Percentiles rank a stretch among this genome's conserved stretches.
phyloP scores from a whole-genome alignment of 306 rosid genomes.

The Pterocarpus macrocarpus region DNA sequence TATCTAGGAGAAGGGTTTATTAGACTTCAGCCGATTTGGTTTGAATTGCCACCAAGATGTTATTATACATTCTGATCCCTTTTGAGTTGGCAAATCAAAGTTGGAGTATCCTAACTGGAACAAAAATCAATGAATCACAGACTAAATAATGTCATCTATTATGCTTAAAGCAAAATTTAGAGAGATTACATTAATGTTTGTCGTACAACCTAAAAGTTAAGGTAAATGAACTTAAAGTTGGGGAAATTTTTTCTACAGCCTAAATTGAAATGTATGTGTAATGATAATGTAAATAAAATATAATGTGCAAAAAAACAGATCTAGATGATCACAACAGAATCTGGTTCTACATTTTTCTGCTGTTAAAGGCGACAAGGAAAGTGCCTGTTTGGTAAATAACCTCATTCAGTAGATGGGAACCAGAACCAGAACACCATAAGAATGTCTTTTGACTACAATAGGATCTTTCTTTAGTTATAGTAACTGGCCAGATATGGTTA shows the following conservation, averaged over 20 bases:
- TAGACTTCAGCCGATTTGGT: background rate
- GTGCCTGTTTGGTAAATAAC: background rate
- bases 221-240: background rate
- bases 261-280: background rate
- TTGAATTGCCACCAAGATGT: conserved; percentile 34
- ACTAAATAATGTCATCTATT: conserved; percentile 1
- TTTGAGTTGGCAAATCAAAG: conserved; percentile 12
- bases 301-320: conserved; percentile 1
- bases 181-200: background rate
- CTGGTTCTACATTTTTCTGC: background rate
- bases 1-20: conserved; percentile 5
- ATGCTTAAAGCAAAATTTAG: conserved; percentile 14
- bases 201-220: background rate
- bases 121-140: background rate
- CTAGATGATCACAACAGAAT: background rate
- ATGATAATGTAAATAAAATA: background rate
- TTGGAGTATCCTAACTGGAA: conserved; percentile 23
- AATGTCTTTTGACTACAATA: background rate
- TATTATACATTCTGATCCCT: conserved; percentile 26
- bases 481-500: background rate
- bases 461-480: background rate
- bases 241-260: background rate
- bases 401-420: background rate
- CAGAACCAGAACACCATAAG: conserved; percentile 13
- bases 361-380: background rate